Base-by-base conservation (phyloP, 129 eudicot genomes). In the Lactuca sativa region DNA sequence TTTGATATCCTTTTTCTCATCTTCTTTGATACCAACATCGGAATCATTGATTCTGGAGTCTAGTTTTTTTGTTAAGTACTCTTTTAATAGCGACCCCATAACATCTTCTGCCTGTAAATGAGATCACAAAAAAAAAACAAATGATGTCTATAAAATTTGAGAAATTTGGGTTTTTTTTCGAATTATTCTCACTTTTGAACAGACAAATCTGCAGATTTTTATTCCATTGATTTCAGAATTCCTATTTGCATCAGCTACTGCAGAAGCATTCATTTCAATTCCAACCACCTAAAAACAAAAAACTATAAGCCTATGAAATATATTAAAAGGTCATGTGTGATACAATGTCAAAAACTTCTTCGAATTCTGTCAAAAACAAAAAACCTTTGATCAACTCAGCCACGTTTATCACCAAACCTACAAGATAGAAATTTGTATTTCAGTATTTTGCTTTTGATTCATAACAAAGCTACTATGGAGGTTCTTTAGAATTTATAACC, bases 181-280 rank as follows among this genome's bases (percentile, higher is more conserved):
- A 43, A 8, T 43, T 56, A 53, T 51, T 31, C 91, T 62, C 59
- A 87, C 98, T 95, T 93, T 93, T 71, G 90, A 78, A 77, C 98
- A 93, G 47, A 93, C 84, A 80, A 93, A 93, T 75, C 88, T 85
- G 75, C 98, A 93, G 67, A 87, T 93, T 34, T 66, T 85, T 52
- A 93, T 89, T 79, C 97, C 92, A 73, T 93, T 93, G 53, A 89
- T 85, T 77, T 93, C 98, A 63, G 98, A 97, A 89, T 93, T 93
- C 62, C 92, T 84, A 40, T 80, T 83, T 55, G 98, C 98, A 66
- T 93, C 97, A 69, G 88, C 82, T 69, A 93, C 89, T 34, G 98
- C 97, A 70, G 98, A 93, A 76, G 98, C 96, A 83, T 93, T 93
- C 98, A 93, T 89, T 78, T 93, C 98, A 69, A 93, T 93, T 54